A percentile compares a stretch with the other conserved stretches of the same genome.
Conservation (phyloP, 208 protist species). For the Trypanosoma lewisi region DNA sequence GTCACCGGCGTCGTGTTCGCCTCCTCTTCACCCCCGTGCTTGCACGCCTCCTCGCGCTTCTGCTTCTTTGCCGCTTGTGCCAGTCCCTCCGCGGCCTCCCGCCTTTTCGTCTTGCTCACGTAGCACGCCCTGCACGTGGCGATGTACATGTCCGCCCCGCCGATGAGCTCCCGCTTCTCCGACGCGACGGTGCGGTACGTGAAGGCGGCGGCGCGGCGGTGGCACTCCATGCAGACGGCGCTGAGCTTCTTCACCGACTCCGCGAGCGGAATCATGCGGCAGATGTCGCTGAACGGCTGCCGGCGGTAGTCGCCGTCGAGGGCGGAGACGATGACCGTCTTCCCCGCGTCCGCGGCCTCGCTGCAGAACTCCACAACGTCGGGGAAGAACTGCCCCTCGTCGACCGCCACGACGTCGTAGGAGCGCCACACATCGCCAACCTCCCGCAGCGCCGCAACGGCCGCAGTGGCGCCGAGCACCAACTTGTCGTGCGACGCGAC, state of each 20-base stretch:
- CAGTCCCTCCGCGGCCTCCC: neutral
- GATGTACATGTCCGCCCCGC: constrained; percentile 93
- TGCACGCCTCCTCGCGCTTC: neutral
- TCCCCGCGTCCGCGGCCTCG: constrained; percentile 80
- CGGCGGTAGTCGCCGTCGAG: constrained; percentile 93
- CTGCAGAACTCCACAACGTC: constrained; percentile 91
- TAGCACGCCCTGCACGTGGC: constrained; percentile 90
- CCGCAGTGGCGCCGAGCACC: constrained; percentile 56
- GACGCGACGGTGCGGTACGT: constrained; percentile 70
- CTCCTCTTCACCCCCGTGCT: neutral
- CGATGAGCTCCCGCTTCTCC: constrained; percentile 86
- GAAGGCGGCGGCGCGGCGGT: constrained; percentile 75
- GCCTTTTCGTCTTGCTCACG: constrained; percentile 15
- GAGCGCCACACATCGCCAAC: constrained; percentile 49
- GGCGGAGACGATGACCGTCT: constrained; percentile 92
- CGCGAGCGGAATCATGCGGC: constrained; percentile 82
- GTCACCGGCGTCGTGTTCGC: neutral
- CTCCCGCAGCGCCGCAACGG: constrained; percentile 56
- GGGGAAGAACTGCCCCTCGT: constrained; percentile 93
- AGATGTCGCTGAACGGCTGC: constrained; percentile 84
- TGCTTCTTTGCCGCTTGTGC: neutral
- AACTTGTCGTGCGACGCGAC: constrained; percentile 85
- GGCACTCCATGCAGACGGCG: constrained; percentile 92
- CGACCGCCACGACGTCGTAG: constrained; percentile 92
- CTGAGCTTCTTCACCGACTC: constrained; percentile 92